Evolutionary conservation across 2,329 filamentous ascomycete genomes (phyloP).

Genomic region (Cytospora schulzeri): DNA sequence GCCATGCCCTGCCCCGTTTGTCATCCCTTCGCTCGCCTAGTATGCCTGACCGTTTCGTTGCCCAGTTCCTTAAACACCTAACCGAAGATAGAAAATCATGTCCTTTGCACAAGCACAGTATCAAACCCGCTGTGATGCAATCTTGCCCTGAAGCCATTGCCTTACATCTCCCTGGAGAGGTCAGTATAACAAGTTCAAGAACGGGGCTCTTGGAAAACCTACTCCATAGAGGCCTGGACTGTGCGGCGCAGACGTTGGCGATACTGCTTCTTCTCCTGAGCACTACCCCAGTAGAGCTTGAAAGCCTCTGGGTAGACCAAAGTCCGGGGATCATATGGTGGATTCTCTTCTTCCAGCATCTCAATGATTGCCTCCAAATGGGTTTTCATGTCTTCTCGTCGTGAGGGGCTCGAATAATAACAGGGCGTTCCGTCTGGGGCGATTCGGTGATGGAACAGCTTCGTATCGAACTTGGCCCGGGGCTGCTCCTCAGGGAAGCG

Average conservation of each 20-base stretch:
- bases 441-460: constrained; percentile 86
- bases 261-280: constrained; percentile 81
- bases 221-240: constrained; percentile 70
- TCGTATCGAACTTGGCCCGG: constrained; percentile 76
- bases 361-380: constrained; percentile 84
- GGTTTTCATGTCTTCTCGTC: constrained; percentile 73
- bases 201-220: constrained; percentile 22
- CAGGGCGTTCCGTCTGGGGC: constrained; percentile 79
- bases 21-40: constrained; percentile 12
- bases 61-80: constrained; percentile 18
- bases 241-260: constrained; percentile 78
- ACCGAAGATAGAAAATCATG: neutral
- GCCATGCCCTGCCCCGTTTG: constrained; percentile 20
- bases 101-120: constrained; percentile 10
- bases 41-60: constrained; percentile 14
- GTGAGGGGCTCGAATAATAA: constrained; percentile 66
- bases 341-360: constrained; percentile 82
- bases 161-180: neutral
- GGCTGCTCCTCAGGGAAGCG: constrained; percentile 88
- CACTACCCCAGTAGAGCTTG: constrained; percentile 81
- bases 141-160: neutral
- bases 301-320: constrained; percentile 85
- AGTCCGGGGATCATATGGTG: constrained; percentile 87
- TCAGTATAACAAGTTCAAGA: neutral
- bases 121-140: constrained; percentile 3